These are phyloP conservation scores for Ocimum tenuiflorum DNA, from an alignment of 257 asterid species.

Conservation along the genomic window DNA sequence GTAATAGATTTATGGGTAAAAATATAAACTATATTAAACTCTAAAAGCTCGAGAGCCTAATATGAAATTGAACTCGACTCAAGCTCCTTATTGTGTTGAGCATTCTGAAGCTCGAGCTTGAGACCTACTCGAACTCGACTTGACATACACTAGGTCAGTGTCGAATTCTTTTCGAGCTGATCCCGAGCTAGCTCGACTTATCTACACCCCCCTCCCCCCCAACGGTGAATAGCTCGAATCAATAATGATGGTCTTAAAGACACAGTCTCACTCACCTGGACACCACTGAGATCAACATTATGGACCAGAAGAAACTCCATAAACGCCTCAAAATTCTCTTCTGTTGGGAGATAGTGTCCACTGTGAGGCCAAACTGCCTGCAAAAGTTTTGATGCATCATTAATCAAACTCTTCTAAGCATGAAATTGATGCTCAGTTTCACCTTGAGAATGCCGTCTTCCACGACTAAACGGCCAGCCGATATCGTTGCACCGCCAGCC, in stretches of 20 bases:
- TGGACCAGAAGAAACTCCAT: slow-evolving; percentile 54
- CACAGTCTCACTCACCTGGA: slow-evolving; percentile 56
- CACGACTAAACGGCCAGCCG: slow-evolving; percentile 77
- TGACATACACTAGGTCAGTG: too few relatives aligned
- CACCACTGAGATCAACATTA: slow-evolving; percentile 48
- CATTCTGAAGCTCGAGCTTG: too few relatives aligned
- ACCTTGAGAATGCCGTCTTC: slow-evolving; percentile 75
- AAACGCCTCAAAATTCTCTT: slow-evolving; percentile 77
- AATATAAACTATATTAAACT: too few relatives aligned
- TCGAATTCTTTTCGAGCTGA: too few relatives aligned
- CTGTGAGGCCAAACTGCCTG: slow-evolving; percentile 97
- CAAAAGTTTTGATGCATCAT: background rate
- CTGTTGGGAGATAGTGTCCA: slow-evolving; percentile 93
- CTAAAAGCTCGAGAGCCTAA: too few relatives aligned
- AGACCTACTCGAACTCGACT: too few relatives aligned
- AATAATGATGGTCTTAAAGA: background rate
- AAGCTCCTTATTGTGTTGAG: too few relatives aligned
- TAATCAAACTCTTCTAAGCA: background rate
- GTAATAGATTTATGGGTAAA: too few relatives aligned
- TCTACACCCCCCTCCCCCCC: too few relatives aligned
- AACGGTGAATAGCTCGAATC: background rate
- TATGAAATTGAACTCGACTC: too few relatives aligned
- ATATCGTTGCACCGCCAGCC: slow-evolving; percentile 88
- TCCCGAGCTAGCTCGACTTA: too few relatives aligned
- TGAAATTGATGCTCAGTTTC: too few relatives aligned